Conservation (phyloP, 1,284 basidiomycete genomes). For the Naganishia sp. region DNA sequence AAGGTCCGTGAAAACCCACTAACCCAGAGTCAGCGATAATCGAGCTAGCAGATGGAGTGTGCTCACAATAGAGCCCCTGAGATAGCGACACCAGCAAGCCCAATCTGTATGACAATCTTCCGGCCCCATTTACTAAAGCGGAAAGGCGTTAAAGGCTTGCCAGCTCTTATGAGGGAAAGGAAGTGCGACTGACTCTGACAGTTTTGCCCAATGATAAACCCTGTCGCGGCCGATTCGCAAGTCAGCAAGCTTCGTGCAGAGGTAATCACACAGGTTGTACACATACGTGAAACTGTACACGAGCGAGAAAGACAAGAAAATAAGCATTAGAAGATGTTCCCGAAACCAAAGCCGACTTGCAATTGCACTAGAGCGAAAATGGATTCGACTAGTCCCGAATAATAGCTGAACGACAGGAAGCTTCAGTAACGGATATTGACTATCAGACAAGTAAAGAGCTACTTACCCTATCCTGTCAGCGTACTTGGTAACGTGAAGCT, state of each 20-base stretch:
- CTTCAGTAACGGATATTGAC: neutral
- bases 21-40: neutral
- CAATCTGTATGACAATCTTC: slow-evolving; percentile 48
- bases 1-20: slow-evolving; percentile 49
- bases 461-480: slow-evolving; percentile 46
- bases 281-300: slow-evolving; percentile 21
- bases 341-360: slow-evolving; percentile 5
- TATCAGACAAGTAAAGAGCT: neutral
- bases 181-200: slow-evolving; percentile 44
- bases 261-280: neutral
- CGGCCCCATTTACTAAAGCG: slow-evolving; percentile 43
- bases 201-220: slow-evolving; percentile 52
- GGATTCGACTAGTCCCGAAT: slow-evolving; percentile 51
- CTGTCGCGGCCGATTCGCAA: slow-evolving; percentile 36
- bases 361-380: slow-evolving; percentile 52
- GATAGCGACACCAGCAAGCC: slow-evolving; percentile 46
- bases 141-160: too few species aligned
- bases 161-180: too few species aligned
- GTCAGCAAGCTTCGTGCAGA: neutral
- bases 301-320: neutral
- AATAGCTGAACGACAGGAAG: slow-evolving; percentile 37
- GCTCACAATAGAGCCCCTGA: slow-evolving; percentile 47
- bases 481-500: slow-evolving; percentile 52
- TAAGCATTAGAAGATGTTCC: too few species aligned
- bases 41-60: too few species aligned